These are phyloP conservation scores for Coprinopsis cinerea DNA, from an alignment of 768 basidiomycete species.

Conservation along the genomic window DNA sequence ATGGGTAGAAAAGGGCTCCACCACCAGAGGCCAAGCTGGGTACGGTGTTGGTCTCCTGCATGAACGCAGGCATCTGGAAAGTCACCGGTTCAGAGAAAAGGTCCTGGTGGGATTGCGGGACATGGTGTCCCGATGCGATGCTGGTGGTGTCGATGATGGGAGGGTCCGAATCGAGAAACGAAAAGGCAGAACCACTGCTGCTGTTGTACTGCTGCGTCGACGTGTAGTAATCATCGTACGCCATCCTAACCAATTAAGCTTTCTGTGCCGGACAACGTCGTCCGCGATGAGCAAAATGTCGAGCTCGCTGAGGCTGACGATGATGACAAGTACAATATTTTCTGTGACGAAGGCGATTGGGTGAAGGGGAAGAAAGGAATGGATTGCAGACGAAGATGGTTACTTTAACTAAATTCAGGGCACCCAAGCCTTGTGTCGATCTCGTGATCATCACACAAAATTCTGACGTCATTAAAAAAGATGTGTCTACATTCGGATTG, in stretches of 20 bases:
- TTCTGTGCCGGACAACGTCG: background rate
- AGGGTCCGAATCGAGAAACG: background rate
- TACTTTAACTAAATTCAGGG: too few species aligned
- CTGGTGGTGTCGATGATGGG: background rate
- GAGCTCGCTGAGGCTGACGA: background rate
- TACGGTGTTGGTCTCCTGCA: conserved; percentile 46
- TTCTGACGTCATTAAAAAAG: background rate
- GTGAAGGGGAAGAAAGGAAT: background rate
- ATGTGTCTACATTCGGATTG: background rate
- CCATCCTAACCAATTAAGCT: background rate
- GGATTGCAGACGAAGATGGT: background rate
- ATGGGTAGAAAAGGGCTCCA: conserved; percentile 67
- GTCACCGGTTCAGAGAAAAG: background rate
- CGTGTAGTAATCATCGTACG: background rate
- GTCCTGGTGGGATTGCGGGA: background rate
- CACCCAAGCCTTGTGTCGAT: too few species aligned
- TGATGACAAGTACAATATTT: too few species aligned
- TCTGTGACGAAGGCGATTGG: background rate
- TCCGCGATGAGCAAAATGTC: background rate
- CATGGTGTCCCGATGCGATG: too few species aligned
- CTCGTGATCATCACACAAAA: too few species aligned
- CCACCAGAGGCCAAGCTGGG: conserved; percentile 66
- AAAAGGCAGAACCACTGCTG: background rate
- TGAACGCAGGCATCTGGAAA: conserved; percentile 60
- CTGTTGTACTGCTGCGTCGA: background rate